A percentile compares a stretch with the other conserved stretches of the same genome.
These are phyloP conservation scores for Poteriospumella lacustris DNA, from an alignment of 108 stramenopile species.

Conservation along the genomic window DNA sequence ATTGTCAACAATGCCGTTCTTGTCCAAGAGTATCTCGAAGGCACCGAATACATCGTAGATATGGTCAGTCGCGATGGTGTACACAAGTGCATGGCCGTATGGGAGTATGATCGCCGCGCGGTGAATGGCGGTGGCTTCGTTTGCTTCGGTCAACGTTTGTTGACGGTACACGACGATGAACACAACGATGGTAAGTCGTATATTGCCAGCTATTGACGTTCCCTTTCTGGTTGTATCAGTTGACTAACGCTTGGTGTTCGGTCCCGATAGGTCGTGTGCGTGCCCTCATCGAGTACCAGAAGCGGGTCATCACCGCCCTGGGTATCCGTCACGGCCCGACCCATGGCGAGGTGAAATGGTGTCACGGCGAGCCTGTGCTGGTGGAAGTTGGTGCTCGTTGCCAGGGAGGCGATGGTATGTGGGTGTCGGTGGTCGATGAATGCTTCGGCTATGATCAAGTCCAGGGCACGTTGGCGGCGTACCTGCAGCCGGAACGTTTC, in stretches of 20 bases:
- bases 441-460: constrained; percentile 10
- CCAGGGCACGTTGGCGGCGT: background rate
- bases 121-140: constrained; percentile 58
- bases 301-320: constrained; percentile 36
- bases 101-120: constrained; percentile 84
- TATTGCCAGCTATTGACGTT: no score
- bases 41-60: constrained; percentile 85
- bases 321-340: constrained; percentile 41
- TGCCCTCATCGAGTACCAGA: constrained; percentile 16
- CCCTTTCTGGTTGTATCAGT: no score
- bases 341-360: constrained; percentile 36
- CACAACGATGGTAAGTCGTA: no score
- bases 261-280: background rate
- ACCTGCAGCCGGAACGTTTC: background rate
- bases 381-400: constrained; percentile 52
- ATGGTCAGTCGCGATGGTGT: constrained; percentile 74
- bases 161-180: background rate
- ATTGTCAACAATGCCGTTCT: constrained; percentile 65
- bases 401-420: constrained; percentile 38
- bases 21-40: constrained; percentile 74
- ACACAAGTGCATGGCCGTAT: constrained; percentile 83
- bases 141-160: constrained; percentile 13
- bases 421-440: background rate
- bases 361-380: constrained; percentile 23
- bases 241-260: no score